Conservation (phyloP, 1,284 basidiomycete species). For the Cutaneotrichosporon cavernicola region DNA sequence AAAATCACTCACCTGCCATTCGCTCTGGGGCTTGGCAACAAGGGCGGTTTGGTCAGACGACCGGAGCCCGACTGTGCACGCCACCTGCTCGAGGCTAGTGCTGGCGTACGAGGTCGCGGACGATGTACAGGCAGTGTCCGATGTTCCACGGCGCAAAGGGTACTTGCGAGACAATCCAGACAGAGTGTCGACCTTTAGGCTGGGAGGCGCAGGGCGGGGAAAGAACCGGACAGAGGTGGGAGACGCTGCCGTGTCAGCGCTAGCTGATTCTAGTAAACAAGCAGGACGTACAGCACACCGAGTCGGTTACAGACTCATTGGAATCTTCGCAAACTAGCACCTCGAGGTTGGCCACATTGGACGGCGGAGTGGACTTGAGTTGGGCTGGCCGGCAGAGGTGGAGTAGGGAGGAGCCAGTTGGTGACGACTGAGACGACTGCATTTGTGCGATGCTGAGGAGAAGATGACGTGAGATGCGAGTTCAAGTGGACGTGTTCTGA, state of each 20-base stretch:
- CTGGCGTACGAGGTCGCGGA: slow-evolving; percentile 8
- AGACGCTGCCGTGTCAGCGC: slow-evolving; percentile 17
- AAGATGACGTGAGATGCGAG: slow-evolving; percentile 24
- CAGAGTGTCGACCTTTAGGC: slow-evolving; percentile 18
- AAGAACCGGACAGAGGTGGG: slow-evolving; percentile 22
- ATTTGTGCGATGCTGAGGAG: not conserved
- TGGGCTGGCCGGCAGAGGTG: slow-evolving; percentile 39
- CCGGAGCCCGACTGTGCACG: not conserved
- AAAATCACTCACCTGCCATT: slow-evolving; percentile 42
- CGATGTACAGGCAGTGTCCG: slow-evolving; percentile 2
- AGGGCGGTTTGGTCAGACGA: slow-evolving; percentile 2
- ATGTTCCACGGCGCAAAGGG: slow-evolving; percentile 9
- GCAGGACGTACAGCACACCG: slow-evolving; percentile 16
- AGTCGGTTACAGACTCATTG: slow-evolving; percentile 5
- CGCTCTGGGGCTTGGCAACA: slow-evolving; percentile 19
- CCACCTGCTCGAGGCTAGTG: slow-evolving; percentile 2
- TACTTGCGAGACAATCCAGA: not conserved
- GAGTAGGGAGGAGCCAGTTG: slow-evolving; percentile 40
- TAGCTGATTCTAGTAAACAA: not conserved
- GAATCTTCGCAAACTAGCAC: slow-evolving; percentile 16
- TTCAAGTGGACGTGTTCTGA: not conserved
- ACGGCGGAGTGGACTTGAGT: slow-evolving; percentile 13
- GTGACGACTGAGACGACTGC: slow-evolving; percentile 14
- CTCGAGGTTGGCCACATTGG: slow-evolving; percentile 7
- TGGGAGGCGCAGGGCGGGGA: slow-evolving; percentile 17